phyloP scores from a whole-genome alignment of 2,329 filamentous ascomycete species.

The Rhinocladiella mackenziei region DNA sequence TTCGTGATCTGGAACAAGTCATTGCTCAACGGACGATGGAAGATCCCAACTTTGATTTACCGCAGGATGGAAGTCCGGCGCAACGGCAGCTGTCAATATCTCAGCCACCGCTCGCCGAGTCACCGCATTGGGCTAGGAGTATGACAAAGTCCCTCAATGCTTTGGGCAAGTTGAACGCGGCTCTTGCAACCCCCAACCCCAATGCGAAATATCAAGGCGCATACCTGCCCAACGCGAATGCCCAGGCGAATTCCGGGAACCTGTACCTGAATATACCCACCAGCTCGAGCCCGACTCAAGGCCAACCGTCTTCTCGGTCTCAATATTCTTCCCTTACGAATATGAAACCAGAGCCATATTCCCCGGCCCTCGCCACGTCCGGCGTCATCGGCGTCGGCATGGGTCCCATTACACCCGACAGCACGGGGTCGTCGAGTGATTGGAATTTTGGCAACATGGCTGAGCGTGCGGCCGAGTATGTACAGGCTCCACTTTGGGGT shows the following conservation, averaged over 20 bases:
- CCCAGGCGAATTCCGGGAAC: slow-evolving; percentile 1
- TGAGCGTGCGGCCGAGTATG: slow-evolving; percentile 46
- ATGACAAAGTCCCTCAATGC: slow-evolving; percentile 45
- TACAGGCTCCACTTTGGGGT: slow-evolving; percentile 45
- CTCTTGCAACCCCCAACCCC: slow-evolving; percentile 31
- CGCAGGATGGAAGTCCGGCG: slow-evolving; percentile 21
- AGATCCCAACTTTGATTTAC: slow-evolving; percentile 23
- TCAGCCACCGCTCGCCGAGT: slow-evolving; percentile 15
- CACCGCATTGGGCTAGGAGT: slow-evolving; percentile 44
- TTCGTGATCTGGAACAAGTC: slow-evolving; percentile 43
- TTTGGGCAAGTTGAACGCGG: slow-evolving; percentile 44
- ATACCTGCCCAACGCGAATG: slow-evolving; percentile 7
- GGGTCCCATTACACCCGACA: slow-evolving; percentile 46
- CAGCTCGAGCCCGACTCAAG: slow-evolving; percentile 3
- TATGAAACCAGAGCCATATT: slow-evolving; percentile 20
- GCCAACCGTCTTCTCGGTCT: slow-evolving; percentile 6
- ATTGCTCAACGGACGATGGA: slow-evolving; percentile 41
- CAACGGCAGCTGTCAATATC: slow-evolving; percentile 19
- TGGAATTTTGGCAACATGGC: slow-evolving; percentile 46
- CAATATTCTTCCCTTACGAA: slow-evolving; percentile 14
- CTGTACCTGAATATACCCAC: background rate
- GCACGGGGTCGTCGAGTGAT: slow-evolving; percentile 41
- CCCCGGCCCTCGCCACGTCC: slow-evolving; percentile 13
- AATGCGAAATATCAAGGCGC: slow-evolving; percentile 2
- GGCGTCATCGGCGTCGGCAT: slow-evolving; percentile 16